Evolutionary conservation across 2,329 filamentous ascomycete genomes (phyloP).

Genomic region (Calonectria montana): DNA sequence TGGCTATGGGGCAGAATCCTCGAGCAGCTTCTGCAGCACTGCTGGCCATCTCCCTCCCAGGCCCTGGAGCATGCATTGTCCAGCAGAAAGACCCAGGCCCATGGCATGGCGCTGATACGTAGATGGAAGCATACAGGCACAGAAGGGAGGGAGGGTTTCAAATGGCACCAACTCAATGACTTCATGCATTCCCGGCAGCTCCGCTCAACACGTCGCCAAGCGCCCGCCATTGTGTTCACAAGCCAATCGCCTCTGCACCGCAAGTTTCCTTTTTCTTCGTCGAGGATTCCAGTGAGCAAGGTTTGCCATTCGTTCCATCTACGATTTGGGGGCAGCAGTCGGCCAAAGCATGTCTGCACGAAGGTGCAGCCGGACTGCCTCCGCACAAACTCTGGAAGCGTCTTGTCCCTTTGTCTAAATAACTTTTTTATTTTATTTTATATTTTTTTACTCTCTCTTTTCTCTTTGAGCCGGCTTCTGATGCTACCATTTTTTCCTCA

Average conservation of each 20-base stretch:
- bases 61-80: neutral
- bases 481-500: slow-evolving; percentile 20
- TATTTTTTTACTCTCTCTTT: too few species aligned
- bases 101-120: slow-evolving; percentile 10
- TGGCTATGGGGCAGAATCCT: slow-evolving; percentile 28
- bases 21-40: slow-evolving; percentile 39
- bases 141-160: slow-evolving; percentile 16
- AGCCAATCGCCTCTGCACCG: slow-evolving; percentile 35
- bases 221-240: slow-evolving; percentile 27
- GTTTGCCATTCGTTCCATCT: slow-evolving; percentile 44
- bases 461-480: slow-evolving; percentile 28
- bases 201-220: slow-evolving; percentile 41
- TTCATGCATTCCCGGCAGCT: slow-evolving; percentile 49
- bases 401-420: slow-evolving; percentile 20
- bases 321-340: slow-evolving; percentile 11
- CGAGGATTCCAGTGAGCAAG: slow-evolving; percentile 37
- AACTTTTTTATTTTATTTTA: neutral
- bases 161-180: slow-evolving; percentile 43
- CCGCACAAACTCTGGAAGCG: slow-evolving; percentile 36
- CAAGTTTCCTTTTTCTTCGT: slow-evolving; percentile 30
- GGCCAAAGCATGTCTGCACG: slow-evolving; percentile 20
- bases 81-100: neutral
- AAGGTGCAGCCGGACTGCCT: slow-evolving; percentile 7
- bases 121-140: slow-evolving; percentile 1
- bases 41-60: slow-evolving; percentile 12